Percentiles rank a stretch among this genome's conserved stretches.
Conservation (phyloP, 2,329 filamentous ascomycete species). For the Coleophoma crateriformis region DNA sequence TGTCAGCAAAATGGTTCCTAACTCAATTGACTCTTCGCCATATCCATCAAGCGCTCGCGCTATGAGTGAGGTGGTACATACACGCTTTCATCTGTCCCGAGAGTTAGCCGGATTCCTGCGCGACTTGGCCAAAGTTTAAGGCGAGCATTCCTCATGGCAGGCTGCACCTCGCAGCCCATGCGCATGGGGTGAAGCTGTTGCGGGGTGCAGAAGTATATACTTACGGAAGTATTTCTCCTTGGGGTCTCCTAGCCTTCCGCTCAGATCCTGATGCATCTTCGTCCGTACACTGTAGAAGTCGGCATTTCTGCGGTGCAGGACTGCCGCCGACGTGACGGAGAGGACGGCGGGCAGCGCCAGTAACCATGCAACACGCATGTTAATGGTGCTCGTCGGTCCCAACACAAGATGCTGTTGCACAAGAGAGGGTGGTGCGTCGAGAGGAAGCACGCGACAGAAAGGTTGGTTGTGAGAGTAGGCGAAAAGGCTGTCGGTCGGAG, state of each 20-base stretch:
- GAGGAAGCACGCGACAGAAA: no score
- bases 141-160: no score
- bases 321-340: slow-evolving; percentile 15
- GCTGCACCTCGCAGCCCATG: no score
- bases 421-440: no score
- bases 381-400: slow-evolving; percentile 1
- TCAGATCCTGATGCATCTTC: slow-evolving; percentile 24
- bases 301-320: slow-evolving; percentile 22
- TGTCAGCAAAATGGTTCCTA: slow-evolving; percentile 5
- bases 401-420: no score
- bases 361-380: slow-evolving; percentile 22
- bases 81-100: slow-evolving; percentile 21
- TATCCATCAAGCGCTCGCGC: no score
- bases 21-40: background rate
- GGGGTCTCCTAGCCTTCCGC: slow-evolving; percentile 21
- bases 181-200: no score
- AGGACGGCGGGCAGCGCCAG: slow-evolving; percentile 17
- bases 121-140: background rate
- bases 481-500: no score
- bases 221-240: slow-evolving; percentile 33
- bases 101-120: slow-evolving; percentile 8
- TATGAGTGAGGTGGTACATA: slow-evolving; percentile 11
- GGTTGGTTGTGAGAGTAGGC: no score
- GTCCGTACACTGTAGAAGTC: slow-evolving; percentile 24
- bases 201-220: slow-evolving; percentile 5